A percentile compares a stretch with the other conserved stretches of the same genome.
phyloP scores from a whole-genome alignment of 2,329 filamentous ascomycete genomes.

The Aureobasidium sp. region DNA sequence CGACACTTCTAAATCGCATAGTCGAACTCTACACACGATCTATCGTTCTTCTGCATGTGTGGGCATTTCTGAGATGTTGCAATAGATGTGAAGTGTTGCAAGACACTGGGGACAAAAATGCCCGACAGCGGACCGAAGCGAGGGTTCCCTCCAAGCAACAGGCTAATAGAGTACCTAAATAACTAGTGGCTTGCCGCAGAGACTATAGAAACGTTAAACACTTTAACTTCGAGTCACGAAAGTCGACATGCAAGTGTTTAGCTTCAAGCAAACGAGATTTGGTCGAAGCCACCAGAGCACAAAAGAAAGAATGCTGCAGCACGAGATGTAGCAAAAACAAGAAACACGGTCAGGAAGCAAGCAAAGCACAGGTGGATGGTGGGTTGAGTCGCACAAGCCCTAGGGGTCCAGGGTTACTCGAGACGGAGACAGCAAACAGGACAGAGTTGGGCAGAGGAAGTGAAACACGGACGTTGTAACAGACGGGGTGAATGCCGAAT shows the following conservation, averaged over 20 bases:
- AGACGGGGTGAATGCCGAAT: not conserved
- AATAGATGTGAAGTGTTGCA: not conserved
- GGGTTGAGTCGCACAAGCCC: not conserved
- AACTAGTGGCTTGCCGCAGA: constrained; percentile 8
- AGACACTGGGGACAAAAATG: not conserved
- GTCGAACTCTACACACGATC: not conserved
- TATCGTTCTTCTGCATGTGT: not conserved
- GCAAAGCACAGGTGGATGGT: not conserved
- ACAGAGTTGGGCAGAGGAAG: not conserved
- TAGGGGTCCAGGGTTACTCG: not conserved
- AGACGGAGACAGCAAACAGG: constrained; percentile 1
- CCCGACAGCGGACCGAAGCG: not conserved
- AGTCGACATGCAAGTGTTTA: not conserved
- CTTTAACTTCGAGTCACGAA: constrained; percentile 2
- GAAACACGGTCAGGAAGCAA: not conserved
- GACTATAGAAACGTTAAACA: constrained; percentile 4
- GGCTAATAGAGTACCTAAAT: not conserved
- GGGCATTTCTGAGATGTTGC: not conserved
- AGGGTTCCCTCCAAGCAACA: not conserved
- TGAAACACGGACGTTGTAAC: constrained; percentile 3
- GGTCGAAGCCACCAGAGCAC: not conserved
- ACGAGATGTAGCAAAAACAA: not conserved
- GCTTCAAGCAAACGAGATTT: not conserved
- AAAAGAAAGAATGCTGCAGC: not conserved
- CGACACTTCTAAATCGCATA: not conserved